Percentiles rank a stretch among this genome's conserved stretches.
These are phyloP conservation scores for Sporisorium graminicola DNA, from an alignment of 1,284 basidiomycete genomes.

Conservation along the genomic window DNA sequence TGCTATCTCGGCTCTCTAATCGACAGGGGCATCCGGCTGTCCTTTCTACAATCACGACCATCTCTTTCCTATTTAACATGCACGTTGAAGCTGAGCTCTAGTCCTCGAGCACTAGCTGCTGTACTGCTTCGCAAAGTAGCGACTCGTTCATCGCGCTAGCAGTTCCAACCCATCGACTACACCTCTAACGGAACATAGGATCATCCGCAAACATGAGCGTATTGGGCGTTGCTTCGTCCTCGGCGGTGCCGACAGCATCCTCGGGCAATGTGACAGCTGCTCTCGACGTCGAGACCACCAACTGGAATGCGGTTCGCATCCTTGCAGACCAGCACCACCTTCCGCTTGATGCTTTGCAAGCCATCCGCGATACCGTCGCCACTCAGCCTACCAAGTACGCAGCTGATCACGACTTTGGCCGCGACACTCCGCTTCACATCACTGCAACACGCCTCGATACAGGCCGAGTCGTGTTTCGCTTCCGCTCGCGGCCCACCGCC, in stretches of 20 bases:
- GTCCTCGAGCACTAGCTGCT: not conserved
- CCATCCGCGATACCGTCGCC: slow-evolving; percentile 21
- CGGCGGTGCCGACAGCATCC: slow-evolving; percentile 9
- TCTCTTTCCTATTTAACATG: not conserved
- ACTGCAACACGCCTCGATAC: slow-evolving; percentile 46
- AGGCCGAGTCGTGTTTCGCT: slow-evolving; percentile 55
- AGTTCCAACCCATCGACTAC: not conserved
- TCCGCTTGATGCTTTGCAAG: slow-evolving; percentile 30
- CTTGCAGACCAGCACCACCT: slow-evolving; percentile 58
- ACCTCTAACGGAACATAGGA: not conserved
- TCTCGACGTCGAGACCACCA: slow-evolving; percentile 62
- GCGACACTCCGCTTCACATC: slow-evolving; percentile 55
- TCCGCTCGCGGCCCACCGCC: slow-evolving; percentile 32
- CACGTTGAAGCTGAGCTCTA: not conserved
- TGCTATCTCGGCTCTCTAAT: too few relatives aligned
- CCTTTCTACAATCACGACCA: not conserved
- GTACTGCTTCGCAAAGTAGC: not conserved
- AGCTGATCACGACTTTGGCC: slow-evolving; percentile 46
- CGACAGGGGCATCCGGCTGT: not conserved
- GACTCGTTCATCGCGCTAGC: not conserved
- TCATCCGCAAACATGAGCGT: slow-evolving; percentile 6
- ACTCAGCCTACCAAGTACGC: slow-evolving; percentile 7
- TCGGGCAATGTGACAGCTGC: not conserved
- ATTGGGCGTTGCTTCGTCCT: not conserved
- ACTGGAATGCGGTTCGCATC: slow-evolving; percentile 62